Percentiles rank a stretch among this genome's conserved stretches.
These are phyloP conservation scores for Penicillium sp. DNA, from an alignment of 2,329 filamentous ascomycete genomes.

Conservation along the genomic window DNA sequence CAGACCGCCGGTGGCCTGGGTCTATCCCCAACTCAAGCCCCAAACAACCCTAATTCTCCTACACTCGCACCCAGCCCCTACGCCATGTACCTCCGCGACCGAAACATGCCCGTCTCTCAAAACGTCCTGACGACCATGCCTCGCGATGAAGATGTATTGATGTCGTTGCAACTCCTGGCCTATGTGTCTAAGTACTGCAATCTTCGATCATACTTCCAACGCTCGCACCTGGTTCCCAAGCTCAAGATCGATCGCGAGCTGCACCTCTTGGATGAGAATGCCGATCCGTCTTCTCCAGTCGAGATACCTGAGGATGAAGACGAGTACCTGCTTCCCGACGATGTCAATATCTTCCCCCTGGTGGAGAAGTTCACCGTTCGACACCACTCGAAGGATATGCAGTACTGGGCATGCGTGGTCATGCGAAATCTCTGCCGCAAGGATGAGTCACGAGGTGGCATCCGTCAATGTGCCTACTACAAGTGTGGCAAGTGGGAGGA, in stretches of 20 bases:
- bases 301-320: constrained; percentile 62
- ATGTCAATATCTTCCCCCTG: constrained; percentile 97
- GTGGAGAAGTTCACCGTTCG: constrained; percentile 98
- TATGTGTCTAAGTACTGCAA: constrained; percentile 99
- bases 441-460: constrained; percentile 90
- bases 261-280: constrained; percentile 71
- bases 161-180: constrained; percentile 93
- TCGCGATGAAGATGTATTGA: constrained; percentile 93
- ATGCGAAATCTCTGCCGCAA: constrained; percentile 99
- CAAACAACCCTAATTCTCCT: constrained; percentile 68
- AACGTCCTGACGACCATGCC: constrained; percentile 88
- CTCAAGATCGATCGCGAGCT: constrained; percentile 88
- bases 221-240: constrained; percentile 87
- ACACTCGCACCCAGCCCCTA: constrained; percentile 68
- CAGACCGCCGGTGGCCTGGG: constrained; percentile 68
- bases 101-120: constrained; percentile 64
- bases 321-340: constrained; percentile 87
- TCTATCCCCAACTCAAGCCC: constrained; percentile 65
- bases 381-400: constrained; percentile 95
- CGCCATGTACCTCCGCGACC: constrained; percentile 75
- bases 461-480: constrained; percentile 96
- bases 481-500: constrained; percentile 99
- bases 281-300: constrained; percentile 38
- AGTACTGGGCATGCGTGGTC: constrained; percentile 98
- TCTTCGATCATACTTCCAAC: constrained; percentile 89